phyloP scores from a whole-genome alignment of 306 rosid genomes.

The Mimosa bimucronata region DNA sequence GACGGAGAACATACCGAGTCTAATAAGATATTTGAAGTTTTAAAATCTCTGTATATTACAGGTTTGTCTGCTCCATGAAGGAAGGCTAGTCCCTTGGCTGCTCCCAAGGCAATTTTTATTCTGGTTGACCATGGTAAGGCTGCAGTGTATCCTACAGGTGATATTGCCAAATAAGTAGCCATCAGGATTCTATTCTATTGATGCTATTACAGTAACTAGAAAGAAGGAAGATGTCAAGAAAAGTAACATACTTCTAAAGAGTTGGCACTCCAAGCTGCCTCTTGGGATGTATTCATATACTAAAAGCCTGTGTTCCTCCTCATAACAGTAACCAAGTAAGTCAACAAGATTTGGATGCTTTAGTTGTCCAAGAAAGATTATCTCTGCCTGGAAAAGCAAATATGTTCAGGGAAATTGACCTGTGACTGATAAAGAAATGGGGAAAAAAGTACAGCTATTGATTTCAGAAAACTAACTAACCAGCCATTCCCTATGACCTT shows the following conservation, averaged over 20 bases:
- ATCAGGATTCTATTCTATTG: background rate
- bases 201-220: background rate
- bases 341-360: slow-evolving; percentile 80
- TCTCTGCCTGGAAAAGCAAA: slow-evolving; percentile 62
- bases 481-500: slow-evolving; percentile 97
- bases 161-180: background rate
- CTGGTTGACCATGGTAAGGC: slow-evolving; percentile 81
- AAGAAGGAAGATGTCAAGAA: background rate
- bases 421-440: slow-evolving; percentile 21
- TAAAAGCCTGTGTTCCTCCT: slow-evolving; percentile 74
- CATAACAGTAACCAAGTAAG: slow-evolving; percentile 78
- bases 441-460: background rate
- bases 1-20: slow-evolving; percentile 60
- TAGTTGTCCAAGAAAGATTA: slow-evolving; percentile 78
- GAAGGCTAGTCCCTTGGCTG: slow-evolving; percentile 72
- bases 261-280: slow-evolving; percentile 81
- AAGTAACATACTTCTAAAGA: slow-evolving; percentile 67
- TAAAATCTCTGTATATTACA: slow-evolving; percentile 84
- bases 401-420: slow-evolving; percentile 10
- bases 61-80: slow-evolving; percentile 82
- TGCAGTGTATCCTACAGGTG: slow-evolving; percentile 59
- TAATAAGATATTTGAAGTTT: slow-evolving; percentile 79
- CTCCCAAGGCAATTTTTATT: slow-evolving; percentile 77
- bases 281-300: slow-evolving; percentile 80
- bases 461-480: slow-evolving; percentile 52